Evolutionary conservation across 345 rosid genomes (phyloP).

Genomic region (Salix caprea): DNA sequence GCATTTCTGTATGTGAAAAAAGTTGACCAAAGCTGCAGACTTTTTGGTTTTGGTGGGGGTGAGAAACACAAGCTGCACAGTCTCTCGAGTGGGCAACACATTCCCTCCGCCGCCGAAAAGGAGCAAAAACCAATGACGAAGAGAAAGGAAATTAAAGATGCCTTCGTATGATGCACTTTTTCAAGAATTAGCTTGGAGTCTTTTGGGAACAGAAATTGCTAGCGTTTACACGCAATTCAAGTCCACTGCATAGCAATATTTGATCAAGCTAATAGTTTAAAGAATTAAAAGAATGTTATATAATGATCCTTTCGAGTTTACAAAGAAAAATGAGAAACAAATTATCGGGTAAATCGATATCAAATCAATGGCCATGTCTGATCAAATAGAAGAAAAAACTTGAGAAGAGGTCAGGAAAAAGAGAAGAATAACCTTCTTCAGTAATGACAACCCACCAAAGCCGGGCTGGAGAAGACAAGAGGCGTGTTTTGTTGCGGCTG

Average conservation of each 20-base stretch:
- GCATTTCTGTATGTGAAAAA: constrained; percentile 18
- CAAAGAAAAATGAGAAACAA: not conserved
- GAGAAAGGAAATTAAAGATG: constrained; percentile 11
- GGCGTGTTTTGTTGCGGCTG: constrained; percentile 31
- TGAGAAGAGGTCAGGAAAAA: not conserved
- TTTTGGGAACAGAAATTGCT: not conserved
- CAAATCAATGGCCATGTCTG: not conserved
- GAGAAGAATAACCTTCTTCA: constrained; percentile 28
- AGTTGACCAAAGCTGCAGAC: constrained; percentile 13
- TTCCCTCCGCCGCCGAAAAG: constrained; percentile 11
- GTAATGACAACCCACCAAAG: constrained; percentile 98
- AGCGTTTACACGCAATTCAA: constrained; percentile 6
- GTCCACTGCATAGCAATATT: not conserved
- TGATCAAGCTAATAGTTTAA: not conserved
- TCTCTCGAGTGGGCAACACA: constrained; percentile 16
- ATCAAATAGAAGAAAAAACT: not conserved
- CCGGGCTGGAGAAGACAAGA: constrained; percentile 64
- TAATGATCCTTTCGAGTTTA: not conserved
- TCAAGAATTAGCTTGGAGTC: constrained; percentile 5
- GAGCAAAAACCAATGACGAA: not conserved
- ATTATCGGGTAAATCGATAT: not conserved
- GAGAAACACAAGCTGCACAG: constrained; percentile 14
- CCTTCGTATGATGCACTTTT: constrained; percentile 24
- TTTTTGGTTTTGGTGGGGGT: constrained; percentile 16
- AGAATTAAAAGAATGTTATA: not conserved